Evolutionary conservation across 2,329 filamentous ascomycete genomes (phyloP), one percentile per base, ranked within the genome.

Genomic region (Ceratocystis variospora): DNA sequence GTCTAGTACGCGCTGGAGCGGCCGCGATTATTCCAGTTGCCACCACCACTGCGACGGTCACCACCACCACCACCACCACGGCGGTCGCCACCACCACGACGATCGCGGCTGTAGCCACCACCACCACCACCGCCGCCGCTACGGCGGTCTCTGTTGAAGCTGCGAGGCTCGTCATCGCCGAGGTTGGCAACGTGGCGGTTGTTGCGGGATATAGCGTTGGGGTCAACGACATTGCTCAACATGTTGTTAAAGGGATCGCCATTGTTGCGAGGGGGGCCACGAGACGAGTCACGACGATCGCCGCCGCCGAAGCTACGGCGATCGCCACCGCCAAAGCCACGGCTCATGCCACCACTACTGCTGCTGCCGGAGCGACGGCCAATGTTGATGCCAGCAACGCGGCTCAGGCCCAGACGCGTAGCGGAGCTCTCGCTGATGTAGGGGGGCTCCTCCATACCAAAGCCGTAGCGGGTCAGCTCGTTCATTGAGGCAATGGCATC

Each of bases 401-500:
- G 66, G 8, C 41, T 5, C 22, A 79, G 66, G 33, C 76, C 75
- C 63, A 75, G 70, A 44, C 75, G 74, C 3, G 65, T 63, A 6
- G 71, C 71, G 70, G 70, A 77, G 2, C 31, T 61, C 7, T 46
- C 5, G 0, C 53, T 74, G 28, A 73, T 74, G 63, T 63, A 68
- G 0, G 85, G 85, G 5, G 80, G 77, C 61, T 79, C 68, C 0
- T 73, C 64, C 77, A 81, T 78, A 50, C 83, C 82, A 78, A 82
- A 82, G 22, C 78, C 81, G 17, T 76, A 71, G 22, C 72, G 71
- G 61, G 77, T 75, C 77, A 83, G 81, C n/a, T 76, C 72, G 72
- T 86, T 86, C 69, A 87, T 73, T 22, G 79, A 76, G 2, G 78
- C 71, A 19, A 84, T 75, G 6, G 81, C 70, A 1, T 73, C 71